Conservation (phyloP, 2,329 filamentous ascomycete genomes). For the Colletotrichum agaves region DNA sequence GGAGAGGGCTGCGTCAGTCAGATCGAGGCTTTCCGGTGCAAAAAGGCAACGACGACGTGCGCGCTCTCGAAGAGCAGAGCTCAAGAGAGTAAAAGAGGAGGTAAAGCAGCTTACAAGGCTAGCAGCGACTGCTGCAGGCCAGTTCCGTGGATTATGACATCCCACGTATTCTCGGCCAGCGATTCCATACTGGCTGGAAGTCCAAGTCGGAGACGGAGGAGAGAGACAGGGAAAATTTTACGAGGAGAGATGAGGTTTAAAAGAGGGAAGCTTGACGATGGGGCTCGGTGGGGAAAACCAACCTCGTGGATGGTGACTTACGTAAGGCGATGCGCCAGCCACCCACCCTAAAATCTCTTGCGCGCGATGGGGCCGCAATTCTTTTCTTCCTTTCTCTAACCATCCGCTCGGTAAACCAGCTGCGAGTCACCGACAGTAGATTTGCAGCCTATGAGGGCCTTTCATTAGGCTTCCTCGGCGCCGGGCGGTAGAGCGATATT, state of each 20-base stretch:
- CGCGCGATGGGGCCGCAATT: neutral
- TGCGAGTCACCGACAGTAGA: conserved; percentile 39
- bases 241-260: conserved; percentile 32
- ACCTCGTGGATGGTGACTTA: neutral
- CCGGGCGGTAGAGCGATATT: conserved; percentile 69
- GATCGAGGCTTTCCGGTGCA: conserved; percentile 55
- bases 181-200: conserved; percentile 70
- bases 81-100: conserved; percentile 43
- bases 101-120: conserved; percentile 71
- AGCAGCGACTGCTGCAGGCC: conserved; percentile 82
- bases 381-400: conserved; percentile 49
- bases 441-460: conserved; percentile 51
- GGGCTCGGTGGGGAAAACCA: conserved; percentile 30
- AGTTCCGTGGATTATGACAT: conserved; percentile 82
- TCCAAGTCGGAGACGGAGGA: neutral
- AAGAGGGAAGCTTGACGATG: conserved; percentile 39
- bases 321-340: conserved; percentile 27
- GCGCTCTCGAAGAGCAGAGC: conserved; percentile 15
- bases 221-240: conserved; percentile 11
- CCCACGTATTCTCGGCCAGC: conserved; percentile 79
- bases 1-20: conserved; percentile 75
- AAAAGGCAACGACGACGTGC: conserved; percentile 29
- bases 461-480: conserved; percentile 65
- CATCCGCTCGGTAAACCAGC: conserved; percentile 51
- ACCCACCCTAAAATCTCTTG: conserved; percentile 28